These are phyloP conservation scores for Dryadomyces sulphureus DNA, from an alignment of 2,329 filamentous ascomycete species.

Conservation along the genomic window DNA sequence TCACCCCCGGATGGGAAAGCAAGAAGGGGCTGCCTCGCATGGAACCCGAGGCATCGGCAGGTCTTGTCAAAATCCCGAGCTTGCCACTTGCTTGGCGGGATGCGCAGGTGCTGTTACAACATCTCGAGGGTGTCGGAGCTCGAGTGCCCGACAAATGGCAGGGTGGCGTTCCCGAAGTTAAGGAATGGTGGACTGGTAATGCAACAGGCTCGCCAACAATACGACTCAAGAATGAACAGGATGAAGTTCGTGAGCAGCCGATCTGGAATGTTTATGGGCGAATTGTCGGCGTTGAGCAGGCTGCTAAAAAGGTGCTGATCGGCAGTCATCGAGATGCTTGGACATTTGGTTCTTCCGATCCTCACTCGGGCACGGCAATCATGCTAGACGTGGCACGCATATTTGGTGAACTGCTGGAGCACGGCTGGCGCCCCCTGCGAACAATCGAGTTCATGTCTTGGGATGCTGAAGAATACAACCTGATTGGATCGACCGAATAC, in stretches of 20 bases:
- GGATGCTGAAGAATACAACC: conserved; percentile 88
- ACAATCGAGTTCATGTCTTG: conserved; percentile 95
- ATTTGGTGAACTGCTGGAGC: conserved; percentile 60
- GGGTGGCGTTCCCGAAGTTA: conserved; percentile 60
- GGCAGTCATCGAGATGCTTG: conserved; percentile 91
- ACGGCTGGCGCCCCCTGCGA: conserved; percentile 82
- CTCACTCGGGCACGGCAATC: conserved; percentile 77
- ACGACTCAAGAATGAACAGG: conserved; percentile 72
- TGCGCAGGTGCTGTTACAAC: conserved; percentile 63
- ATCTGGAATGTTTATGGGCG: conserved; percentile 88
- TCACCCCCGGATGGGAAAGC: conserved; percentile 78
- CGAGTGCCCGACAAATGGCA: conserved; percentile 56
- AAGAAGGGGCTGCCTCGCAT: conserved; percentile 49
- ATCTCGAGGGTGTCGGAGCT: conserved; percentile 60
- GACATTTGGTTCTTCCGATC: conserved; percentile 76
- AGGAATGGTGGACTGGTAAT: conserved; percentile 76
- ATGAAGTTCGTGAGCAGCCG: conserved; percentile 65
- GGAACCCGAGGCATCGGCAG: conserved; percentile 53
- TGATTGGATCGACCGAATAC: conserved; percentile 86
- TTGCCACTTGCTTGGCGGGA: conserved; percentile 83
- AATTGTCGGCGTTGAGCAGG: conserved; percentile 72
- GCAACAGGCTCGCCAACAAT: conserved; percentile 56
- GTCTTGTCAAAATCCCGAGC: conserved; percentile 72
- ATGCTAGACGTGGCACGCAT: conserved; percentile 80
- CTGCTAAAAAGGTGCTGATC: conserved; percentile 70